Base-by-base conservation (phyloP, 768 basidiomycete species). In the Pleurotus pulmonarius region DNA sequence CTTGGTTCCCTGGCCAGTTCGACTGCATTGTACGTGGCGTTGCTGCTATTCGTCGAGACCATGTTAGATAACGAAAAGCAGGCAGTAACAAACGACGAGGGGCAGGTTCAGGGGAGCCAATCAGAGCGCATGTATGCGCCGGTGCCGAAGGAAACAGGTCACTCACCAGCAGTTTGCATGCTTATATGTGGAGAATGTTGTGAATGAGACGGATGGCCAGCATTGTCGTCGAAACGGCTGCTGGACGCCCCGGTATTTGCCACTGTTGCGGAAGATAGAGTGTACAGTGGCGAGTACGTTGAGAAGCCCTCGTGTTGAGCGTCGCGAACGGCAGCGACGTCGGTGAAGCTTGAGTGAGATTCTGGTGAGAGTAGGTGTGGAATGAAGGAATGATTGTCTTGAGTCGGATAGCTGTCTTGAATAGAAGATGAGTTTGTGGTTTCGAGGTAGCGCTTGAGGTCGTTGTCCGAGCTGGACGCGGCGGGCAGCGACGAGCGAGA, bases 361-460 rank as follows among this genome's bases (percentile, higher is more conserved):
- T 20, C 22, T 5, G 25, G 25, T 15, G 48, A 15, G 22, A n/a
- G 34, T 22, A 52, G 51, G 15, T 52, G 51, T 52, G 51, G 18
- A 9, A 20, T 24, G 51, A 39, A 39, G 1, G 51, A 41, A 20
- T 38, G 34, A 4, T 13, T 13, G 37, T 15, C 37, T 49, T 24
- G 26, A n/a, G 26, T 34, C 6, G 20, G 48, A 20, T 49, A 49
- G 48, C 49, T 49, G 49, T 26, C n/a, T 40, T 41, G 51, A 20
- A 15, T 40, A 18, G 34, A 9, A 22, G 51, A 39, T 29, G 49
- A 16, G 24, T 52, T 52, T 52, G 51, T 52, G 29, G 51, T 52
- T n/a, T 52, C 51, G 18, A 52, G 51, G 24, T 52, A 52, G 51
- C 38, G 51, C 38, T 52, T 52, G 38, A 52, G 34, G 24, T 52